These are phyloP conservation scores for Leptomonas pyrrhocoris DNA, from an alignment of 208 protist genomes.

Conservation along the genomic window DNA sequence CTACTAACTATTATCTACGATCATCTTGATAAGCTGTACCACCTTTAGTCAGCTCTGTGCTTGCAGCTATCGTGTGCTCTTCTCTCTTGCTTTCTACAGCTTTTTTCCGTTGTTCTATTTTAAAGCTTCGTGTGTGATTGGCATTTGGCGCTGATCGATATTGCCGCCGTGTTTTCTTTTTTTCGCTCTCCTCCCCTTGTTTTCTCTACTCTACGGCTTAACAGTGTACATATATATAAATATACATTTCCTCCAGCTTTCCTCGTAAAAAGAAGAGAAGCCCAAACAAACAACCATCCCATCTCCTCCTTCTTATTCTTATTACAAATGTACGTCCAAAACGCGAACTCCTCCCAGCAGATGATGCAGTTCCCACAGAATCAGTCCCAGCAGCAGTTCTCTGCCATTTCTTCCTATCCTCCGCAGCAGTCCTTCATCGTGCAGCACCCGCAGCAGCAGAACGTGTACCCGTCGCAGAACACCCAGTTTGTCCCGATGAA, in stretches of 20 bases:
- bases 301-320: background rate
- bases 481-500: slow-evolving; percentile 45
- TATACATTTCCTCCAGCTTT: too few relatives aligned
- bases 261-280: background rate
- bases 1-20: too few relatives aligned
- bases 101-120: too few relatives aligned
- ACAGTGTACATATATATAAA: too few relatives aligned
- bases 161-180: slow-evolving; percentile 18
- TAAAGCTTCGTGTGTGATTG: slow-evolving; percentile 1
- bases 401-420: slow-evolving; percentile 36
- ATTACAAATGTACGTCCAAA: slow-evolving; percentile 34
- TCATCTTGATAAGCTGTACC: background rate
- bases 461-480: slow-evolving; percentile 40
- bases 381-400: slow-evolving; percentile 45
- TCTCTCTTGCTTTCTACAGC: background rate
- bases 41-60: background rate
- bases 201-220: background rate
- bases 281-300: background rate
- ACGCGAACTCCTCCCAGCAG: slow-evolving; percentile 24
- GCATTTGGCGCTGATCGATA: background rate
- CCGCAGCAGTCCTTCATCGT: slow-evolving; percentile 40
- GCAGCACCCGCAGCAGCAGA: slow-evolving; percentile 39
- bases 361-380: slow-evolving; percentile 40
- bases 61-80: background rate
- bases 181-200: slow-evolving; percentile 8